Evolutionary conservation across 164 flowering plant species (phyloP).

Genomic region (Paratinospora sagittata): DNA sequence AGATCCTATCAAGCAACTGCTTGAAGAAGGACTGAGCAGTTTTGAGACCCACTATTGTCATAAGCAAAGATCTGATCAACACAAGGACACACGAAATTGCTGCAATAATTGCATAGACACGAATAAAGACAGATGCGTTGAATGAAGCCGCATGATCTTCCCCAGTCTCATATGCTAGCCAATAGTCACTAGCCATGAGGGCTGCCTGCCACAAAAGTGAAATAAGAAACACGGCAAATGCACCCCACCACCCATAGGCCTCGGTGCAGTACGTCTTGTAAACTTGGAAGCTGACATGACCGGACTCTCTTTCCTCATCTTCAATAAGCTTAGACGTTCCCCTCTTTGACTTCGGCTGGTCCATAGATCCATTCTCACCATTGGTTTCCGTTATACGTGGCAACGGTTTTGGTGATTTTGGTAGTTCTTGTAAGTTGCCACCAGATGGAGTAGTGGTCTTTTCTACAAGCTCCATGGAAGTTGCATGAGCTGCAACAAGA

Average conservation of each 20-base stretch:
- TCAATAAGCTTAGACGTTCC: slow-evolving; percentile 66
- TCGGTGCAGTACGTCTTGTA: slow-evolving; percentile 77
- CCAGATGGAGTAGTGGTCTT: slow-evolving; percentile 15
- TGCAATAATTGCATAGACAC: slow-evolving; percentile 54
- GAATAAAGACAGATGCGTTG: slow-evolving; percentile 54
- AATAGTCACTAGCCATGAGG: slow-evolving; percentile 76
- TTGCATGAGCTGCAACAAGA: slow-evolving; percentile 84
- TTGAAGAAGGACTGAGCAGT: slow-evolving; percentile 75
- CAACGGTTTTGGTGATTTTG: slow-evolving; percentile 26
- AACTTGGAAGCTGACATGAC: slow-evolving; percentile 59
- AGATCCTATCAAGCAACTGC: slow-evolving; percentile 63
- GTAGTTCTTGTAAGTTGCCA: slow-evolving; percentile 18
- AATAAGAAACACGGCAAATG: slow-evolving; percentile 30
- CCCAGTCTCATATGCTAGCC: slow-evolving; percentile 94
- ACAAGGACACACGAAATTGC: slow-evolving; percentile 46
- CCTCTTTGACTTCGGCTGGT: slow-evolving; percentile 28
- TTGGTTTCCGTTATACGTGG: slow-evolving; percentile 28
- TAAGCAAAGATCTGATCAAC: slow-evolving; percentile 35
- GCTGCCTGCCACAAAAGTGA: slow-evolving; percentile 68
- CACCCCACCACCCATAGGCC: slow-evolving; percentile 97
- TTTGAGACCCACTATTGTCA: slow-evolving; percentile 62
- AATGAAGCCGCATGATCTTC: slow-evolving; percentile 43
- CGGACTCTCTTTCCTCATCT: slow-evolving; percentile 87
- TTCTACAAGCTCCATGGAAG: slow-evolving; percentile 90
- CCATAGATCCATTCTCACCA: slow-evolving; percentile 37